Evolutionary conservation across 345 rosid species (phyloP), one percentile per base, ranked within the genome.

Genomic region (Barbarea vulgaris): DNA sequence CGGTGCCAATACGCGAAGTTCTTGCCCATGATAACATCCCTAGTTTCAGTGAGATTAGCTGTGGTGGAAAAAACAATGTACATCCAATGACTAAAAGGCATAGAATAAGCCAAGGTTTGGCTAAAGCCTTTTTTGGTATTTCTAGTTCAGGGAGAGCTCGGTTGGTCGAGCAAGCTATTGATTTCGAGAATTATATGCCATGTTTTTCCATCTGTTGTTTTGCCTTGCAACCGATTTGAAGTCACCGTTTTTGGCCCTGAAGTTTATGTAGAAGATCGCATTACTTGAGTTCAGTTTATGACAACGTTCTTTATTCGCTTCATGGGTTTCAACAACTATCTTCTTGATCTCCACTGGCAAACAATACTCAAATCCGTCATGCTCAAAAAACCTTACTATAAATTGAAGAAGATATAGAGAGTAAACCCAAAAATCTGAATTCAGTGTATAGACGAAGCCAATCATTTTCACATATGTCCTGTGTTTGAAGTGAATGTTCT

Each of bases 201-300:
- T 1, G 42, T 1, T 18, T 3, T 47, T 3, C 25, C 55, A 28
- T 64, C 41, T 10, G 28, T 27, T 27, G 28, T 46, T 46, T 50
- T 56, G 47, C 27, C 55, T 64, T 13, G 18, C 41, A 28, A 47
- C 41, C 12, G 69, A 64, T 64, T 6, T 64, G 18, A 28, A 18
- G 55, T 47, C 18, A 3, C 31, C 0, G 12, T 18, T 17, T 11
- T 46, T 46, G 28, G 55, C 52, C 15, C 6, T 62, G 52, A 62
- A 42, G 36, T 14, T 62, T 25, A 62, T 62, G 22, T 62, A 14
- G 52, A 62, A 62, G 67, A 62, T 62, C 52, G 67, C 67, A 42
- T 62, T 64, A 47, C 56, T 47, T 11, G 55, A 27, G 28, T 64
- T 64, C 18, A 47, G 41, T 41, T 64, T 47, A 7, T 28, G 18